Base-by-base conservation (phyloP, 257 asterid genomes). In the Gentiana straminea region DNA sequence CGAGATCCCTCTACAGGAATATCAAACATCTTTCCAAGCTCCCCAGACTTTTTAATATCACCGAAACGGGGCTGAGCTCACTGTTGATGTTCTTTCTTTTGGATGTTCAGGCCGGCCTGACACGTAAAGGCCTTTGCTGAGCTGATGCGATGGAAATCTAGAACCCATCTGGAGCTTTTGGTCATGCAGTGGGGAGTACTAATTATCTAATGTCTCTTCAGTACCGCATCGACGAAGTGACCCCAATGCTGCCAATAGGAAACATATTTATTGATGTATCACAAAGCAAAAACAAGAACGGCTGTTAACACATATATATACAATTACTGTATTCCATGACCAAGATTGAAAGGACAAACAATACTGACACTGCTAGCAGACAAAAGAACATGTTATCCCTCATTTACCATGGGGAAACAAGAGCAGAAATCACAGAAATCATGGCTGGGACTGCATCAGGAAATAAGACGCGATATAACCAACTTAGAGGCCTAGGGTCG, bases 101-200 rank as follows among this genome's bases (percentile, higher is more conserved):
- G 91, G 95, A 76, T 85, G 97, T 69, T 85, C 95, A 7, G 92
- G 92, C 55, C 92, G 89, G 55, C 95, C 97, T 0, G 97, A 85
- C 43, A 89, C 95, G 35, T 73, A 83, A 56, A 89, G 95, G 59
- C 95, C 95, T 70, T 79, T 89, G 79, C 95, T 85, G 59, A 89
- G 94, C 80, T 86, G 92, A 76, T 89, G 97, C 48, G 97, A 89
- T 13, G 87, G 97, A 78, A 89, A 89, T 69, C 97, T 74, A 60
- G 95, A 83, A 67, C 95, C 97, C 97, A 89, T 89, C 54, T 9
- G 60, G 61, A 37, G 65, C 64, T 54, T 71, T 65, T 62, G 59
- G 43, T 51, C n/a, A 65, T 54, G 62, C 45, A 67, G 59, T 39
- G 58, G 15, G 57, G 55, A 48, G 57, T 53, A 49, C 33, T n/a